Percentiles rank a stretch among this genome's conserved stretches.
Evolutionary conservation across 2,329 filamentous ascomycete species (phyloP).

Genomic region (Fusarium sp.): DNA sequence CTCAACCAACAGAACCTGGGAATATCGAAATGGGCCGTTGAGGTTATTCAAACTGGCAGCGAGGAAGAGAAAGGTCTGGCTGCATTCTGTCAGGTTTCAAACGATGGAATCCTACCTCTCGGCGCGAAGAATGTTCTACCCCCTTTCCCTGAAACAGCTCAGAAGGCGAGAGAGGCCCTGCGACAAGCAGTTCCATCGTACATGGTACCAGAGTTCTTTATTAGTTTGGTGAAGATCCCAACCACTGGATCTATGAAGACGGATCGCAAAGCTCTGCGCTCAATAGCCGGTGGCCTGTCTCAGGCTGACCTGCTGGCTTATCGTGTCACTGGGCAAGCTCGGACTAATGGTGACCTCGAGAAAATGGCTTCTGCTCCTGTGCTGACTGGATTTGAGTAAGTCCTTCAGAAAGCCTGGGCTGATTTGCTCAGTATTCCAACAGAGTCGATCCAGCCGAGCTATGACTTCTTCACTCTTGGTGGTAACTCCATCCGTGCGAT

Average conservation of each 20-base stretch:
- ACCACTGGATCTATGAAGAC: neutral
- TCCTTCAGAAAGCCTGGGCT: neutral
- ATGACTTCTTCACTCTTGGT: neutral
- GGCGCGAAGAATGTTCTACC: neutral
- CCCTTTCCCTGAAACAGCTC: neutral
- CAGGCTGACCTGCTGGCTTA: neutral
- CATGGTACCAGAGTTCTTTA: neutral
- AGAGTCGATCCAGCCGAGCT: neutral
- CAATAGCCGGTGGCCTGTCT: neutral
- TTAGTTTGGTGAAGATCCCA: neutral
- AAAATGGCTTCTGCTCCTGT: neutral
- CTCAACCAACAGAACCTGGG: neutral
- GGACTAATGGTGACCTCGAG: neutral
- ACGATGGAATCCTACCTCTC: neutral
- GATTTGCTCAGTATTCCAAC: neutral
- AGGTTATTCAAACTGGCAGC: neutral
- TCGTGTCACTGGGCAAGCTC: neutral
- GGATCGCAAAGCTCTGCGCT: neutral
- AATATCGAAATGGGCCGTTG: neutral
- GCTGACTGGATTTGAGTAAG: neutral
- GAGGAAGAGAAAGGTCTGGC: neutral
- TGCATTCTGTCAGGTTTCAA: neutral
- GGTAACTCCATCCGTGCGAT: conserved; percentile 1
- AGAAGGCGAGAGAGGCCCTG: neutral
- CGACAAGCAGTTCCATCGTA: neutral